Conservation (phyloP, 2,329 filamentous ascomycete species). For the Aphanocladium album region DNA sequence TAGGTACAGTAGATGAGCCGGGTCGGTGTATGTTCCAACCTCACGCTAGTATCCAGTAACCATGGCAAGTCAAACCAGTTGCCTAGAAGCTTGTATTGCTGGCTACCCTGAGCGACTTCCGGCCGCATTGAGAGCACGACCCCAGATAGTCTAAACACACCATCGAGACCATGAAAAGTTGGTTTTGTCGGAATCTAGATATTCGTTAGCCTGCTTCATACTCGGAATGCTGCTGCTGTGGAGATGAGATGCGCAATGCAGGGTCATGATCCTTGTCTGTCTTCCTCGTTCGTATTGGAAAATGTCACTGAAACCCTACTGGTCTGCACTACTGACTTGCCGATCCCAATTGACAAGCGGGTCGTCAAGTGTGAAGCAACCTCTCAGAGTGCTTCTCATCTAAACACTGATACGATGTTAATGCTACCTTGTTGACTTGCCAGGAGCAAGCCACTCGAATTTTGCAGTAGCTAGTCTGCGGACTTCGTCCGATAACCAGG, state of each 20-base stretch:
- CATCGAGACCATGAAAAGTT: too few species aligned
- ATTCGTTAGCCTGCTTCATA: neutral
- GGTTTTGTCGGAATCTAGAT: neutral
- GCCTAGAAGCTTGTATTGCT: neutral
- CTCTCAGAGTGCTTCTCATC: neutral
- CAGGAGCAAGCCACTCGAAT: neutral
- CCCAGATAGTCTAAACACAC: neutral
- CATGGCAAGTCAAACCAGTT: neutral
- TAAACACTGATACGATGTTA: neutral
- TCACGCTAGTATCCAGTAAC: neutral
- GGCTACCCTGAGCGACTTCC: neutral
- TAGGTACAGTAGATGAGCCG: neutral
- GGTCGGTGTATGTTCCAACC: neutral
- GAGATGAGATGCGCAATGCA: neutral
- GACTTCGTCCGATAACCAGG: neutral
- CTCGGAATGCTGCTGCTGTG: neutral
- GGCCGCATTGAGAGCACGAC: conserved; percentile 1
- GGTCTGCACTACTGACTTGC: neutral
- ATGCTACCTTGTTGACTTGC: neutral
- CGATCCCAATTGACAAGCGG: conserved; percentile 4
- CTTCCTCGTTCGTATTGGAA: neutral
- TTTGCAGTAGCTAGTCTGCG: neutral
- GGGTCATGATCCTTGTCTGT: neutral
- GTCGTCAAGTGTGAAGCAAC: neutral
- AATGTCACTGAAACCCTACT: neutral